Conservation (phyloP, 2,329 filamentous ascomycete genomes). For the Trichoderma sp. region DNA sequence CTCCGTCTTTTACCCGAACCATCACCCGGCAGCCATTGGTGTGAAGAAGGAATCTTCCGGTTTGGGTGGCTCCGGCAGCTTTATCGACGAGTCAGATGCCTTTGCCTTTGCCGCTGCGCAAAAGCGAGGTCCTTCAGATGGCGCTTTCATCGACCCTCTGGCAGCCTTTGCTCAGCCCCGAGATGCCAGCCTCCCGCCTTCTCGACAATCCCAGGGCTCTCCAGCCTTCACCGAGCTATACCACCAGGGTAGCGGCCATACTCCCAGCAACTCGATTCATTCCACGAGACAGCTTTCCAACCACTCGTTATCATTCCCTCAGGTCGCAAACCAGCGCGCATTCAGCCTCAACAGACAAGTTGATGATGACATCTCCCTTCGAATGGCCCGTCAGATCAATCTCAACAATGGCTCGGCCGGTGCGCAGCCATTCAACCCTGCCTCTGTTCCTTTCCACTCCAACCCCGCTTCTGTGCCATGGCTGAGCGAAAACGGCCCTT, state of each 20-base stretch:
- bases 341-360: slow-evolving; percentile 46
- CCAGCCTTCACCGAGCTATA: slow-evolving; percentile 43
- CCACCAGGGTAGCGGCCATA: slow-evolving; percentile 41
- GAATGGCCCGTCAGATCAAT: slow-evolving; percentile 41
- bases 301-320: slow-evolving; percentile 51
- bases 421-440: slow-evolving; percentile 37
- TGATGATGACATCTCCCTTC: slow-evolving; percentile 44
- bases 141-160: slow-evolving; percentile 48
- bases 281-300: slow-evolving; percentile 52
- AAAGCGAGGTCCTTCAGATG: slow-evolving; percentile 43
- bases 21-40: slow-evolving; percentile 52
- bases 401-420: slow-evolving; percentile 40
- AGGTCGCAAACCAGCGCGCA: slow-evolving; percentile 45
- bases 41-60: slow-evolving; percentile 36
- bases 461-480: slow-evolving; percentile 55
- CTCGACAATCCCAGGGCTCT: slow-evolving; percentile 56
- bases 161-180: slow-evolving; percentile 48
- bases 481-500: slow-evolving; percentile 39
- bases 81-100: slow-evolving; percentile 35
- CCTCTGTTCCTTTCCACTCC: slow-evolving; percentile 49
- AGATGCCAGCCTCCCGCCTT: slow-evolving; percentile 60
- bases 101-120: slow-evolving; percentile 36
- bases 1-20: slow-evolving; percentile 51
- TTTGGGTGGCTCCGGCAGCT: slow-evolving; percentile 34
- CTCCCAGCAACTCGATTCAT: slow-evolving; percentile 51